These are phyloP conservation scores for Mycotypha africana DNA, from an alignment of 371 early-diverging fungal species.

Conservation along the genomic window DNA sequence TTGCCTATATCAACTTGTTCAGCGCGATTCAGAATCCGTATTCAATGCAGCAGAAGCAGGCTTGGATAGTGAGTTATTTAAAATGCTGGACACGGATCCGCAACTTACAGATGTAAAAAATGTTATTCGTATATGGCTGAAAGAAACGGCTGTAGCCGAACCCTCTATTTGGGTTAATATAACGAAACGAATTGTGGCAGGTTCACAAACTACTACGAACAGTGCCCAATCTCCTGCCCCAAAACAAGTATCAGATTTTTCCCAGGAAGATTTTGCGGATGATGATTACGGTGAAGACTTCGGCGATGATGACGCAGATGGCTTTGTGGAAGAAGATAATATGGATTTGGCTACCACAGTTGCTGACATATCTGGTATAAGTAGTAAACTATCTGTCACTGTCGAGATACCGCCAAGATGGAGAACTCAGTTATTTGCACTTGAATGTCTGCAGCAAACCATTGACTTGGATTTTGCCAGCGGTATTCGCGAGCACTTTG, in stretches of 20 bases:
- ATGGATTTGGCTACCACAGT: slow-evolving; percentile 42
- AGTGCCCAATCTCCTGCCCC: not conserved
- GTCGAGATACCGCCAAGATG: slow-evolving; percentile 77
- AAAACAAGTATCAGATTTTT: slow-evolving; percentile 2
- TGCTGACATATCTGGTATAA: slow-evolving; percentile 40
- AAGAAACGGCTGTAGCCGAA: slow-evolving; percentile 62
- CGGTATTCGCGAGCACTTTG: slow-evolving; percentile 64
- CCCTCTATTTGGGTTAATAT: slow-evolving; percentile 86
- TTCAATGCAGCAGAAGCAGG: slow-evolving; percentile 62
- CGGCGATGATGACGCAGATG: slow-evolving; percentile 39
- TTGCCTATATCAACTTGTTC: slow-evolving; percentile 83
- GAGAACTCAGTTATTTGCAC: slow-evolving; percentile 82
- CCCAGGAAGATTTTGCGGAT: slow-evolving; percentile 13
- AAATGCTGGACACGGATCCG: slow-evolving; percentile 75
- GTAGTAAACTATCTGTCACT: slow-evolving; percentile 32
- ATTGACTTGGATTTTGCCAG: slow-evolving; percentile 54
- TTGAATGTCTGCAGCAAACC: slow-evolving; percentile 69
- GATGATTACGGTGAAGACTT: slow-evolving; percentile 29
- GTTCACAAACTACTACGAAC: too few species aligned
- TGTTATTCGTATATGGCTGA: slow-evolving; percentile 68
- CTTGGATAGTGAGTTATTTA: slow-evolving; percentile 79
- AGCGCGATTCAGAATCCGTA: slow-evolving; percentile 71
- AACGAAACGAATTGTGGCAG: slow-evolving; percentile 72
- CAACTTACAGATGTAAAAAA: slow-evolving; percentile 78
- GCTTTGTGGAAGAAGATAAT: slow-evolving; percentile 35